Evolutionary conservation across 805 yeast genomes (phyloP).

Genomic region (Kluyveromyces dobzhanskii): DNA sequence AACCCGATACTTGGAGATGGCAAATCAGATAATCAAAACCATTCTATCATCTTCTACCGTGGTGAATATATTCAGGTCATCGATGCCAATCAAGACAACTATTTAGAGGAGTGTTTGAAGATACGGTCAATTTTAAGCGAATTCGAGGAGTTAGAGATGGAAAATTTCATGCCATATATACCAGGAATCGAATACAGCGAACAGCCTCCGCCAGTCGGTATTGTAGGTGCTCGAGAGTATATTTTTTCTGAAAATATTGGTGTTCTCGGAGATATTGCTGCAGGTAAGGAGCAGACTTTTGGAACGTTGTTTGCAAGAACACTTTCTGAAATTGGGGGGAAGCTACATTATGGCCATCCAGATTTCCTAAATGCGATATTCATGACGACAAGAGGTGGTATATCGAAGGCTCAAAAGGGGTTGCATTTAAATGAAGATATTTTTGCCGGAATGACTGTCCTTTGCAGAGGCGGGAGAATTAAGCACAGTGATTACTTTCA

Average conservation of each 20-base stretch:
- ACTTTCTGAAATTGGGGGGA: constrained; percentile 88
- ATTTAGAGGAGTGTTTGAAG: constrained; percentile 88
- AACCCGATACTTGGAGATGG: constrained; percentile 96
- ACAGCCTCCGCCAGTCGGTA: constrained; percentile 60
- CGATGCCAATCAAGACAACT: constrained; percentile 95
- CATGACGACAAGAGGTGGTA: constrained; percentile 94
- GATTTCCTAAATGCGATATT: constrained; percentile 85
- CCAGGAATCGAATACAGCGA: constrained; percentile 46
- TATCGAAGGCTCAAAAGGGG: constrained; percentile 91
- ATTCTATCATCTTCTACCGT: constrained; percentile 74
- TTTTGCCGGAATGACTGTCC: constrained; percentile 89
- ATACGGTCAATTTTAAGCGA: constrained; percentile 82
- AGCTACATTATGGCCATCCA: constrained; percentile 94
- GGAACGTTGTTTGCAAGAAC: constrained; percentile 94
- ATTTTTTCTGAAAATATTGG: constrained; percentile 92
- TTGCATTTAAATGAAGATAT: constrained; percentile 91
- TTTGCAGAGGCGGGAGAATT: constrained; percentile 84
- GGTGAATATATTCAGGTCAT: constrained; percentile 94
- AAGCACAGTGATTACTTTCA: constrained; percentile 94
- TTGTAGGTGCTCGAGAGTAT: constrained; percentile 91
- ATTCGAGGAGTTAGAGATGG: constrained; percentile 69
- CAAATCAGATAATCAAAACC: constrained; percentile 91
- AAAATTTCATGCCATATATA: constrained; percentile 43
- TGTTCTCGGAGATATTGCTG: constrained; percentile 90
- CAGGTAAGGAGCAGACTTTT: constrained; percentile 95